Conservation (phyloP, 306 rosid species). For the Inga oerstediana region DNA sequence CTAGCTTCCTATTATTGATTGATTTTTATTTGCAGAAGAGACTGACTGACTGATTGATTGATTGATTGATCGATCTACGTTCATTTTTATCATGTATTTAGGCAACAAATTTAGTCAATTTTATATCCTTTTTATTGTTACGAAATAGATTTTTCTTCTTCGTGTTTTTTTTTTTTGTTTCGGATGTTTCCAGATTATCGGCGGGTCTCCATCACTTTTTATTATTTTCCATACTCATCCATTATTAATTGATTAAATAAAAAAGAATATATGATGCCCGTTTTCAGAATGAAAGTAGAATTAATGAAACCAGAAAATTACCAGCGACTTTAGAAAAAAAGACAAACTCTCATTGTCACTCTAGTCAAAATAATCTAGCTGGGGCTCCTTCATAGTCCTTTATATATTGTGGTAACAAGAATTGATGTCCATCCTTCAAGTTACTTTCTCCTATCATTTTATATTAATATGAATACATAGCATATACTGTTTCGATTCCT, state of each 20-base stretch:
- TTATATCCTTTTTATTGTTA: constrained; percentile 20
- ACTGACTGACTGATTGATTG: background rate
- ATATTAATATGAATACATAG: no score
- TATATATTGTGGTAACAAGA: background rate
- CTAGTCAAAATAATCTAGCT: no score
- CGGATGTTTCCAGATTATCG: background rate
- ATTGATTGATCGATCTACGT: background rate
- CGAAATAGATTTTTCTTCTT: constrained; percentile 30
- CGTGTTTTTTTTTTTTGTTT: background rate
- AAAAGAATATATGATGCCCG: background rate
- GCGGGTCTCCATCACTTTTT: constrained; percentile 33
- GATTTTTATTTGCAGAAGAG: background rate
- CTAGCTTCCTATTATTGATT: constrained; percentile 29
- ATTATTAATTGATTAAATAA: background rate
- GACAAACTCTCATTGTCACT: background rate
- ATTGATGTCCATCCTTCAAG: background rate
- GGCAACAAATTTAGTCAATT: constrained; percentile 2
- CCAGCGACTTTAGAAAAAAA: background rate
- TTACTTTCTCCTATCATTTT: constrained; percentile 15
- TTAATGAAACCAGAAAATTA: background rate
- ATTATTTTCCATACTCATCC: background rate
- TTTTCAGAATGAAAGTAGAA: background rate
- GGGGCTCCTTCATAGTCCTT: background rate
- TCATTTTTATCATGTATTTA: background rate
- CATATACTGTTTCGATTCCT: no score